Percentiles rank a stretch among this genome's conserved stretches.
Conservation (phyloP, 179 eudicot species). For the Beta lomatogona region DNA sequence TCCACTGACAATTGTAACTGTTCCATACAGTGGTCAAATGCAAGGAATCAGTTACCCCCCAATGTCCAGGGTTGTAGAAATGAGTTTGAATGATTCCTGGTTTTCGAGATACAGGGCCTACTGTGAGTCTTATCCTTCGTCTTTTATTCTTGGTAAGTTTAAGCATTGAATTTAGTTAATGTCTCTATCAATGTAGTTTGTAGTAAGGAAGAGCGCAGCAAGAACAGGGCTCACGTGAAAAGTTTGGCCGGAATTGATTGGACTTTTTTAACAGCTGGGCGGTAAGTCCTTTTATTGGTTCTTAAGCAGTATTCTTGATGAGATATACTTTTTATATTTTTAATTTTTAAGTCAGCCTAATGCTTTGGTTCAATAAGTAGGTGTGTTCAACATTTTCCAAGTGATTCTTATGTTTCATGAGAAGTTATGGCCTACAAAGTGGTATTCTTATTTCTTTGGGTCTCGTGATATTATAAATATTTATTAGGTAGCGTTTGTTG, state of each 20-base stretch:
- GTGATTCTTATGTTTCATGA: neutral
- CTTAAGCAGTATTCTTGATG: neutral
- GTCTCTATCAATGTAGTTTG: constrained; percentile 48
- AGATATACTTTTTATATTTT: neutral
- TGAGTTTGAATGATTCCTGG: constrained; percentile 98
- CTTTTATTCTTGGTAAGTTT: neutral
- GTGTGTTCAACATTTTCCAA: neutral
- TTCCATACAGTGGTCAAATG: constrained; percentile 73
- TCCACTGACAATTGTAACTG: constrained; percentile 7
- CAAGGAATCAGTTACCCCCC: constrained; percentile 66
- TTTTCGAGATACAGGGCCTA: constrained; percentile 96
- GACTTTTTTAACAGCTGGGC: constrained; percentile 91
- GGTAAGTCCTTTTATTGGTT: constrained; percentile 44
- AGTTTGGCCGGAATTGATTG: constrained; percentile 85
- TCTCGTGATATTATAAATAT: no score
- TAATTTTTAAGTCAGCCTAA: neutral
- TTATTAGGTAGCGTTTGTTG: neutral
- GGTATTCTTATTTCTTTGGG: no score
- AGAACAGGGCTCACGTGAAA: constrained; percentile 27
- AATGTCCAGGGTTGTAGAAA: constrained; percentile 82
- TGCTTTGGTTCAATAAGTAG: neutral
- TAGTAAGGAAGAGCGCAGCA: constrained; percentile 48
- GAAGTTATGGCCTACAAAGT: no score
- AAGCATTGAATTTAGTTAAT: neutral
- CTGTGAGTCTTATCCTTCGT: constrained; percentile 51